phyloP scores from a whole-genome alignment of 768 basidiomycete species.

The Boletus insuetus region DNA sequence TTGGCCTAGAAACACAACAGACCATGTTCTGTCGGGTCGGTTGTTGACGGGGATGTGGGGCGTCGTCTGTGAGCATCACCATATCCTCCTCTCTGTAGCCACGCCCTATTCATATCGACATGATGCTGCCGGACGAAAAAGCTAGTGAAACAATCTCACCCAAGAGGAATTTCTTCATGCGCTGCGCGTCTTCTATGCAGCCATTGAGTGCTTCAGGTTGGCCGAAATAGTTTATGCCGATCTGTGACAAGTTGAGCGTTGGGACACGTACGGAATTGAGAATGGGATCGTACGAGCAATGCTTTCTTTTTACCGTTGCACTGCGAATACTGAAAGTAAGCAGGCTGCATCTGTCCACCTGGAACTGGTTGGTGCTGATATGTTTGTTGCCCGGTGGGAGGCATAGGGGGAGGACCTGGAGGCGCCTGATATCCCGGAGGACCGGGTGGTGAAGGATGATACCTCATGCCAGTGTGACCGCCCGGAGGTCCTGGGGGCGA shows the following conservation, averaged over 20 bases:
- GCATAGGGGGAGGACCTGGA: slow-evolving; percentile 44
- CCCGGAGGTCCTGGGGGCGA: slow-evolving; percentile 19
- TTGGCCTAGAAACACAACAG: slow-evolving; percentile 18
- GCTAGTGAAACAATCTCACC: slow-evolving; percentile 39
- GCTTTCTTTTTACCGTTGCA: slow-evolving; percentile 89
- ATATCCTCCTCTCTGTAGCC: slow-evolving; percentile 78
- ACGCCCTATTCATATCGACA: slow-evolving; percentile 21
- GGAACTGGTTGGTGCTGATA: slow-evolving; percentile 60
- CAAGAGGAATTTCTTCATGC: slow-evolving; percentile 74
- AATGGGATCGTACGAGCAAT: slow-evolving; percentile 58
- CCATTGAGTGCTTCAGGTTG: slow-evolving; percentile 67
- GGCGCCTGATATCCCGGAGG: slow-evolving; percentile 14
- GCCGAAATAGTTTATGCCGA: slow-evolving; percentile 87
- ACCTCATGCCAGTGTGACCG: neutral
- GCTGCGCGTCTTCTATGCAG: slow-evolving; percentile 89
- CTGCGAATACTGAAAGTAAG: slow-evolving; percentile 84
- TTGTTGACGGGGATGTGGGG: slow-evolving; percentile 51
- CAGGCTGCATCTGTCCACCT: slow-evolving; percentile 48
- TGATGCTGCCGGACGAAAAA: neutral
- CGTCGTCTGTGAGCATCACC: slow-evolving; percentile 81
- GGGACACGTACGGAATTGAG: neutral
- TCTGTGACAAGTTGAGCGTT: slow-evolving; percentile 39
- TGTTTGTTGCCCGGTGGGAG: slow-evolving; percentile 55
- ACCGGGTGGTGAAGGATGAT: neutral
- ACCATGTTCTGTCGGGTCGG: slow-evolving; percentile 86